Conservation (phyloP, 345 rosid genomes). For the Pugionium cornutum region DNA sequence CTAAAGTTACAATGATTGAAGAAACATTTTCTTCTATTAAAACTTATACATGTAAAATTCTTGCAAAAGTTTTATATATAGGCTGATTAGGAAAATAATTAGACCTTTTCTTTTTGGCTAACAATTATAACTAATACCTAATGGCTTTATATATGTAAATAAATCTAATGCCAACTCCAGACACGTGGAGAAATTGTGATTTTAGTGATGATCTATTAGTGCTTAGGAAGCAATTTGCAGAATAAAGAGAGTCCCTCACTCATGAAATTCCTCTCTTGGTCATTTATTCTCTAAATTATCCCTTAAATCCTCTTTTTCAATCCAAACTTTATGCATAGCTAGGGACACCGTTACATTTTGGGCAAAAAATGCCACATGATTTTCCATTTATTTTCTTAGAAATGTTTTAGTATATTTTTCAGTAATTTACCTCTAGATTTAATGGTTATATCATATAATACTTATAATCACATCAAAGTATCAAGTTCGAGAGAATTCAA, state of each 20-base stretch:
- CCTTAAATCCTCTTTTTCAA: constrained; percentile 10
- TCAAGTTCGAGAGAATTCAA: too few relatives aligned
- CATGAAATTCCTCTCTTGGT: constrained; percentile 30
- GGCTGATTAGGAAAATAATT: neutral
- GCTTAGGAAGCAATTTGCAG: neutral
- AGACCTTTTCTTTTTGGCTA: neutral
- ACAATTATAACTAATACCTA: constrained; percentile 21
- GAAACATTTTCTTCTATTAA: neutral
- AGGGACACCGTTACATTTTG: constrained; percentile 2
- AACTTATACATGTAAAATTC: neutral
- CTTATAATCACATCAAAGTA: neutral
- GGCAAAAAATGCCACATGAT: neutral
- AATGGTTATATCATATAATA: neutral
- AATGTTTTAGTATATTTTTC: neutral
- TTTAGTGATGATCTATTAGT: constrained; percentile 25
- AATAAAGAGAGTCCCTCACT: constrained; percentile 34
- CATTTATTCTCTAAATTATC: constrained; percentile 22
- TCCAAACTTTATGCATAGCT: constrained; percentile 3
- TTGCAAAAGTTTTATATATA: neutral
- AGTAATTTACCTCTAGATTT: neutral
- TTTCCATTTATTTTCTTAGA: neutral
- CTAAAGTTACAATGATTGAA: constrained; percentile 23
- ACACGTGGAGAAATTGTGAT: constrained; percentile 23
- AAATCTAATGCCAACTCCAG: neutral
- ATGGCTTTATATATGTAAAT: constrained; percentile 4